Evolutionary conservation across 2,329 filamentous ascomycete genomes (phyloP).

Genomic region (Calonectria honghensis): DNA sequence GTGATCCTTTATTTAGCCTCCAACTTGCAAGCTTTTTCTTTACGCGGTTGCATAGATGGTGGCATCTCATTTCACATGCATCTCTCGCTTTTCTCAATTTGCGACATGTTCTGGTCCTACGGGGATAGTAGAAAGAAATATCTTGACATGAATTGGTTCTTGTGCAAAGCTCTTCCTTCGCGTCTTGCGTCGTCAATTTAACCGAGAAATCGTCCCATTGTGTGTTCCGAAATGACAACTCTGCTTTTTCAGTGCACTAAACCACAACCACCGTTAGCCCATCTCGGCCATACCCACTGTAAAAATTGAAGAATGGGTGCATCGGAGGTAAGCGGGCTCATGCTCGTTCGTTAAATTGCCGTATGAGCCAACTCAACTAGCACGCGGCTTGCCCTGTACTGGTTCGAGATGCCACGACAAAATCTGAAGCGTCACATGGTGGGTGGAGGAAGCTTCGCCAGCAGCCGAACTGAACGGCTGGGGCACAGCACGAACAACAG

Average conservation of each 20-base stretch:
- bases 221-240: constrained; percentile 10
- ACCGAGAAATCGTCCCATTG: not conserved
- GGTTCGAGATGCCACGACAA: not conserved
- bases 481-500: constrained; percentile 14
- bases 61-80: not conserved
- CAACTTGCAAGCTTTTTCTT: not conserved
- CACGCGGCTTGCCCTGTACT: not conserved
- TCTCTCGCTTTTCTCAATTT: not conserved
- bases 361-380: not conserved
- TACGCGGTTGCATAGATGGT: not conserved
- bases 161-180: not conserved
- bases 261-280: not conserved
- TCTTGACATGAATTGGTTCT: too few relatives aligned
- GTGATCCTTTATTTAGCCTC: not conserved
- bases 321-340: not conserved
- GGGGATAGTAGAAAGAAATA: not conserved
- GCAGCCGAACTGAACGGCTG: constrained; percentile 1
- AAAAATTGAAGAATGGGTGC: not conserved
- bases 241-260: not conserved
- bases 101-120: not conserved
- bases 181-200: too few relatives aligned
- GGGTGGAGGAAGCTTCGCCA: constrained; percentile 17
- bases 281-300: not conserved
- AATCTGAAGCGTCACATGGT: constrained; percentile 24
- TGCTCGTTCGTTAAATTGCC: not conserved